Evolutionary conservation across 306 rosid species (phyloP).

Genomic region (Inga oerstediana): DNA sequence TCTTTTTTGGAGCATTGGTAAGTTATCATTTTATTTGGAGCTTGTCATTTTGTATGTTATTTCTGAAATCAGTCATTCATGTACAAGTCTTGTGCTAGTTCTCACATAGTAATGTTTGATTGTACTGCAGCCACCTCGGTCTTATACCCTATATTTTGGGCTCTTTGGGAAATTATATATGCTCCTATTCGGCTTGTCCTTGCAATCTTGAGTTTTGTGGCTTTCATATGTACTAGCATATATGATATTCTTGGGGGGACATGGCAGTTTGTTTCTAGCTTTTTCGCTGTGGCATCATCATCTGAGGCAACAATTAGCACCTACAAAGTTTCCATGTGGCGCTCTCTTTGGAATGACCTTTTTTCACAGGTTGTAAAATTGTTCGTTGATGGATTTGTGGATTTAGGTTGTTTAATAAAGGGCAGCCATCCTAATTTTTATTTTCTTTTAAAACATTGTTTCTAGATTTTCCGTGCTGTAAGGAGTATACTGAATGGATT

Average conservation of each 20-base stretch:
- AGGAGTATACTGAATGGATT: conserved; percentile 90
- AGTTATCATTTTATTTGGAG: conserved; percentile 44
- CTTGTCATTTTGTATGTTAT: conserved; percentile 11
- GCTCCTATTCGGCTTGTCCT: conserved; percentile 71
- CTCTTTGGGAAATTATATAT: conserved; percentile 72
- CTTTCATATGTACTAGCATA: conserved; percentile 44
- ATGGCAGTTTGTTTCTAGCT: conserved; percentile 61
- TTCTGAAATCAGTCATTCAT: conserved; percentile 7
- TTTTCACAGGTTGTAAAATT: conserved; percentile 78
- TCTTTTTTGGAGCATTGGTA: conserved; percentile 71
- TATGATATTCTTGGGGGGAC: conserved; percentile 47
- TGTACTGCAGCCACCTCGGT: conserved; percentile 65
- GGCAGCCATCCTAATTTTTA: conserved; percentile 34
- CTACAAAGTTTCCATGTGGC: conserved; percentile 82
- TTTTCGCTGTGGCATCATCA: conserved; percentile 68
- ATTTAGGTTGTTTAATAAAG: conserved; percentile 14
- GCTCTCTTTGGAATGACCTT: conserved; percentile 92
- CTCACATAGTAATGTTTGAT: conserved; percentile 28
- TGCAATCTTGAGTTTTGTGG: conserved; percentile 54
- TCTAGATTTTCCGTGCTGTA: conserved; percentile 88
- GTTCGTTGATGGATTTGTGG: conserved; percentile 15
- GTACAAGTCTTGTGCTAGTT: conserved; percentile 27
- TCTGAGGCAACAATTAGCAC: conserved; percentile 68
- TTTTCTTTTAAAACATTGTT: conserved; percentile 16
- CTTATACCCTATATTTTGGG: conserved; percentile 72